These are phyloP conservation scores for Trichoderma brevicompactum DNA, from an alignment of 2,329 filamentous ascomycete genomes.

Conservation along the genomic window DNA sequence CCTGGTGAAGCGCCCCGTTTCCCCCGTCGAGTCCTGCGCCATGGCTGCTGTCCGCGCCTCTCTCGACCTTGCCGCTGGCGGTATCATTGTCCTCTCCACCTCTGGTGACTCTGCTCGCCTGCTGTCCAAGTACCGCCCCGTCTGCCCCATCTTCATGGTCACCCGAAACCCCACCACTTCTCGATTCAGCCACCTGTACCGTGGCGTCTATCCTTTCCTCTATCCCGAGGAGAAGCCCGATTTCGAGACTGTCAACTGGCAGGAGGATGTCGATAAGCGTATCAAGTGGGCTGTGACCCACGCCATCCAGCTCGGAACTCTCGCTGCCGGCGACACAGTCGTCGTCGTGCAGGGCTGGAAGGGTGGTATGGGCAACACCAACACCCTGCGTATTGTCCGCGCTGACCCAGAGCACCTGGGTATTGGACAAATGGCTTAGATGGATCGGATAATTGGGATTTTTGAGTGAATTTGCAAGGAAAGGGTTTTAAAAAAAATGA, in stretches of 20 bases:
- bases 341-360: constrained; percentile 90
- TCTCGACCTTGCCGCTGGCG: constrained; percentile 93
- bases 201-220: constrained; percentile 96
- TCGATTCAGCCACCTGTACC: constrained; percentile 92
- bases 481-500: constrained; percentile 32
- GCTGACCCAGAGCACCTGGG: constrained; percentile 63
- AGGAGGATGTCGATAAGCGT: constrained; percentile 96
- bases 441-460: constrained; percentile 22
- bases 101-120: constrained; percentile 94
- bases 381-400: constrained; percentile 72
- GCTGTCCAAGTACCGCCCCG: constrained; percentile 96
- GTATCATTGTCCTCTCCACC: constrained; percentile 94
- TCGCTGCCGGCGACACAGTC: constrained; percentile 73
- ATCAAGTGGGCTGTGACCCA: constrained; percentile 95
- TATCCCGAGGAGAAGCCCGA: constrained; percentile 94
- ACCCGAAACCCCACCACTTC: constrained; percentile 83
- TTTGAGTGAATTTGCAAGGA: constrained; percentile 20
- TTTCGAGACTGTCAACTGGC: constrained; percentile 92
- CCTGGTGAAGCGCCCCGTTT: constrained; percentile 80
- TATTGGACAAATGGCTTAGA: constrained; percentile 50
- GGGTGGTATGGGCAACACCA: constrained; percentile 90
- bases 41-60: constrained; percentile 97
- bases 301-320: constrained; percentile 79
- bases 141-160: constrained; percentile 99
- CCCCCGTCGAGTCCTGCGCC: constrained; percentile 89